Percentiles rank a stretch among this genome's conserved stretches.
Conservation (phyloP, 2,329 filamentous ascomycete species). For the Fusarium anguioides region DNA sequence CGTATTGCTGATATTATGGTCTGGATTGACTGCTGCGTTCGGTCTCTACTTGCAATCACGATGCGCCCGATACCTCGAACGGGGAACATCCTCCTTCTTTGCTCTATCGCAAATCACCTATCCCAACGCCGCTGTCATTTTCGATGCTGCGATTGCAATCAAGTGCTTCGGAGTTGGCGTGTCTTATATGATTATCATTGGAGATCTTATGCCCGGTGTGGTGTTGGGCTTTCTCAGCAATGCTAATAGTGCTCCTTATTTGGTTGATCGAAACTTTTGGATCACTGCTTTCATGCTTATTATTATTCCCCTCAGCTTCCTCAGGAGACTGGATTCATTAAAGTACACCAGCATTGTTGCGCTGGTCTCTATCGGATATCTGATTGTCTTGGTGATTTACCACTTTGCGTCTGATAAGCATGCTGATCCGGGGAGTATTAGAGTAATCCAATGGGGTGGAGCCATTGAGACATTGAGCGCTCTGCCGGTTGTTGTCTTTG, state of each 20-base stretch:
- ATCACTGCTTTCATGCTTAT: conserved; percentile 97
- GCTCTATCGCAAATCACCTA: conserved; percentile 97
- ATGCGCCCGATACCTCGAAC: conserved; percentile 92
- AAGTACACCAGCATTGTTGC: conserved; percentile 97
- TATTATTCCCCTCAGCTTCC: conserved; percentile 93
- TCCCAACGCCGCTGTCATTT: conserved; percentile 93
- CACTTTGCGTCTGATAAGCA: conserved; percentile 87
- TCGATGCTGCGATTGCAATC: conserved; percentile 94
- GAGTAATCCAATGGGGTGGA: conserved; percentile 82
- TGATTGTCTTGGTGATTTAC: conserved; percentile 92
- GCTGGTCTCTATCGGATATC: conserved; percentile 90
- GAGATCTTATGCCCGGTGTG: conserved; percentile 97
- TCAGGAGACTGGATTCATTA: conserved; percentile 90
- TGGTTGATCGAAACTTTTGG: conserved; percentile 95
- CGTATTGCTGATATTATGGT: conserved; percentile 87
- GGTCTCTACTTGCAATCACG: conserved; percentile 94
- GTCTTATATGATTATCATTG: conserved; percentile 98
- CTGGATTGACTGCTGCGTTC: conserved; percentile 87
- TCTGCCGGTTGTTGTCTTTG: conserved; percentile 95
- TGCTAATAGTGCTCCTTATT: conserved; percentile 71
- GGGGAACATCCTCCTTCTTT: conserved; percentile 91
- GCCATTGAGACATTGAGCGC: conserved; percentile 82
- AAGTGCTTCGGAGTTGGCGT: conserved; percentile 99
- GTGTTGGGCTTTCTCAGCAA: conserved; percentile 80
- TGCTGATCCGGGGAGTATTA: conserved; percentile 77